These are phyloP conservation scores for Fusarium torreyae DNA, from an alignment of 2,329 filamentous ascomycete species.

Conservation along the genomic window DNA sequence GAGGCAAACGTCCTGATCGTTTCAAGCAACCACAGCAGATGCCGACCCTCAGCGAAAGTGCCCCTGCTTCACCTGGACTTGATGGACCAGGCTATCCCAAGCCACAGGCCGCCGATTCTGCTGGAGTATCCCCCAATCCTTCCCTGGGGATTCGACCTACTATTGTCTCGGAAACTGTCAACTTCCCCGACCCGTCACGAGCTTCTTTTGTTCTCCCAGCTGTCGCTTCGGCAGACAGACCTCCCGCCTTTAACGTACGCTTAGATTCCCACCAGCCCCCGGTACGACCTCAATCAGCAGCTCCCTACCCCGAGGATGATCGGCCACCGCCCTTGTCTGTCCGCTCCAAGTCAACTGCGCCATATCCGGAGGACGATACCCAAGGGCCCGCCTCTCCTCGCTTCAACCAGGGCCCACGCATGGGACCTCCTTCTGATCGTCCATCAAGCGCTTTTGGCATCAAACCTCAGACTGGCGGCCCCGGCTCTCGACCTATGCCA, in stretches of 20 bases:
- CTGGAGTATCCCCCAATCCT: constrained; percentile 49
- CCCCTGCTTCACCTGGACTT: constrained; percentile 50
- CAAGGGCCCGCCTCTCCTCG: constrained; percentile 55
- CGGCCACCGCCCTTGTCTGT: constrained; percentile 65
- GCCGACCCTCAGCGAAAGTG: constrained; percentile 65
- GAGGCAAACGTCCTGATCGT: constrained; percentile 72
- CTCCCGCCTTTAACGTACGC: constrained; percentile 68
- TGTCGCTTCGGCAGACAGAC: constrained; percentile 52
- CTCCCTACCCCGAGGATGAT: constrained; percentile 81
- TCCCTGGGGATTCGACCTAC: constrained; percentile 60
- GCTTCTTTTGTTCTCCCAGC: constrained; percentile 54
- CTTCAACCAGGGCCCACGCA: constrained; percentile 64
- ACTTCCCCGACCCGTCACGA: constrained; percentile 65
- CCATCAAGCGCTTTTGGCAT: constrained; percentile 69
- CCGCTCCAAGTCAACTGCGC: constrained; percentile 67
- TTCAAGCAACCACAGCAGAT: constrained; percentile 67
- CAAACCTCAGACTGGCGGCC: constrained; percentile 58
- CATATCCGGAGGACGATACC: constrained; percentile 77
- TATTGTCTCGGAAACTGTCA: constrained; percentile 57
- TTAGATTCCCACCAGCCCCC: constrained; percentile 56
- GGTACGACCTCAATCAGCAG: constrained; percentile 67
- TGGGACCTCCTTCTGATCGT: constrained; percentile 64
- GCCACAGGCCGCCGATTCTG: constrained; percentile 32
- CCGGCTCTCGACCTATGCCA: constrained; percentile 56
- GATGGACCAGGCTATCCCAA: constrained; percentile 38